Evolutionary conservation across 2,329 filamentous ascomycete species (phyloP).

Genomic region (Neofusicoccum parvum): DNA sequence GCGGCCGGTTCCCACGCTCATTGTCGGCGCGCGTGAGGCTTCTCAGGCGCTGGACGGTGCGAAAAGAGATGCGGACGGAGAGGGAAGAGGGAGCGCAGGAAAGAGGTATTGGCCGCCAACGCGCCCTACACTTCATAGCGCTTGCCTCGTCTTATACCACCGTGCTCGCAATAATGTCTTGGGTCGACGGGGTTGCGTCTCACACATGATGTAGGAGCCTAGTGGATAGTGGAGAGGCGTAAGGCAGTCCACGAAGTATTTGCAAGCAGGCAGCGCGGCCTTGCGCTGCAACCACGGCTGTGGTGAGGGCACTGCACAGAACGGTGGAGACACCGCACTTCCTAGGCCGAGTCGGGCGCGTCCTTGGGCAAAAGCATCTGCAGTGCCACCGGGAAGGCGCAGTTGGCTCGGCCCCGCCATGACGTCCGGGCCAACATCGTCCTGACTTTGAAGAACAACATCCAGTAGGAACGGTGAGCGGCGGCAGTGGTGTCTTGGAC

Average conservation of each 20-base stretch:
- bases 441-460: background rate
- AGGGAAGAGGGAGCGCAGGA: background rate
- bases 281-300: background rate
- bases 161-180: background rate
- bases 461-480: background rate
- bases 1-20: background rate
- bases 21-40: background rate
- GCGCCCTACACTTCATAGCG: background rate
- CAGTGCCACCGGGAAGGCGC: background rate
- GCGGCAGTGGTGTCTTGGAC: background rate
- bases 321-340: background rate
- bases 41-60: background rate
- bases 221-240: background rate
- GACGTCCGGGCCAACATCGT: background rate
- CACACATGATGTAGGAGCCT: conserved; percentile 1
- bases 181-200: background rate
- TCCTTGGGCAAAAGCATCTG: background rate
- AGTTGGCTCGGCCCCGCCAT: background rate
- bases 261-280: background rate
- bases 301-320: background rate
- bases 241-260: background rate
- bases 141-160: conserved; percentile 10
- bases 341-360: background rate
- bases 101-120: background rate
- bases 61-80: background rate